Base-by-base conservation (phyloP, 2,329 filamentous ascomycete species). In the Neoscytalidium dimidiatum region DNA sequence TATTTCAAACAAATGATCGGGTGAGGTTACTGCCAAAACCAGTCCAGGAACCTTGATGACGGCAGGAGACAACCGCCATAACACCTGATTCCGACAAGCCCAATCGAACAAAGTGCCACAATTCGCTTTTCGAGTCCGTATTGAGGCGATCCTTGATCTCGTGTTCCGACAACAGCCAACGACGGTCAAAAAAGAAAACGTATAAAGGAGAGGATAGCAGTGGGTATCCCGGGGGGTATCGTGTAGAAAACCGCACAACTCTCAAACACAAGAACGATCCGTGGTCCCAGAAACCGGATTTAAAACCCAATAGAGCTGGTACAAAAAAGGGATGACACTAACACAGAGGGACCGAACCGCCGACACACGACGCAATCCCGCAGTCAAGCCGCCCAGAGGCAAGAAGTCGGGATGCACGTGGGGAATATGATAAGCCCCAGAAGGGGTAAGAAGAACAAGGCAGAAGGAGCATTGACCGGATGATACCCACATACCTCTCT, bases 211-310 rank as follows among this genome's bases (percentile, higher is more conserved):
- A 52, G 49, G 49, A 52, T 52, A 52, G 49, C 49, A 52, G 49
- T 52, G 49, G 49, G 49, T 33, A 52, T 52, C 49, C 49, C 49
- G 49, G 49, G 49, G 49, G 49, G 49, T 52, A 52, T 52, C 49
- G 49, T 52, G 33, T 52, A 33, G 49, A 52, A 52, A 52, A 52
- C 49, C 17, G 49, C 49, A 33, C 49, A 48, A 46, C n/a, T 46
- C 23, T 46, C 49, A 52, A 31, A 52, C 11, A 44, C 9, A 44
- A 44, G 14, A 14, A 35, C 9, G 7, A 14, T 28, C 23, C 11
- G 19, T 21, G 46, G 46, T 49, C 46, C 46, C 46, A 29, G 23
- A 29, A 46, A 49, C 26, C 46, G 46, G 29, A 49, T n/a, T 11
- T 41, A 41, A 41, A 29, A 49, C 11, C n/a, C 38, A 41, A 41